Evolutionary conservation across 2,329 filamentous ascomycete species (phyloP).

Genomic region (Neofusicoccum laricinum): DNA sequence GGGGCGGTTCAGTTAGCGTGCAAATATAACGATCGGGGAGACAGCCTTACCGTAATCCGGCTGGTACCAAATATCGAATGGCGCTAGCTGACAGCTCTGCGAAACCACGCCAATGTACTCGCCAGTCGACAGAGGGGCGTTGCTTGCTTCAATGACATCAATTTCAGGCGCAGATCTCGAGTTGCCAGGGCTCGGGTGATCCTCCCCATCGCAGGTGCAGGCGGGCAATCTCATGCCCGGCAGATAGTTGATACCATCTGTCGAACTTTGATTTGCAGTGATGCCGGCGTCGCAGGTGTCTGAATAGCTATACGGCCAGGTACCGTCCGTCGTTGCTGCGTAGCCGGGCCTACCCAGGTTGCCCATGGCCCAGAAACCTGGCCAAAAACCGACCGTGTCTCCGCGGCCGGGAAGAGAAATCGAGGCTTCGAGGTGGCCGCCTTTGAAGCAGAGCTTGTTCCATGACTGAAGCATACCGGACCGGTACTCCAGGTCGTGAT

Average conservation of each 20-base stretch:
- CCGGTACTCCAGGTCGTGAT: slow-evolving; percentile 63
- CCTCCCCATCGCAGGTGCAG: slow-evolving; percentile 62
- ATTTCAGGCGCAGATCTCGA: slow-evolving; percentile 69
- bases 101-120: slow-evolving; percentile 61
- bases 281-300: slow-evolving; percentile 68
- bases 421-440: slow-evolving; percentile 66
- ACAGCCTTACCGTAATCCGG: slow-evolving; percentile 48
- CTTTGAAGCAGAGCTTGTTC: slow-evolving; percentile 73
- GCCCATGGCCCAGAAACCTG: slow-evolving; percentile 74
- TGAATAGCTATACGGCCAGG: slow-evolving; percentile 73
- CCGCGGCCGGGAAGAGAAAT: slow-evolving; percentile 67
- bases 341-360: slow-evolving; percentile 69
- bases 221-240: slow-evolving; percentile 69
- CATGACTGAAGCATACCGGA: slow-evolving; percentile 74
- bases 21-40: background rate
- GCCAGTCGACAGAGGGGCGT: slow-evolving; percentile 49
- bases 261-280: slow-evolving; percentile 67
- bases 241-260: slow-evolving; percentile 63
- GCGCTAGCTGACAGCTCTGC: slow-evolving; percentile 65
- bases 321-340: slow-evolving; percentile 66
- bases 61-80: slow-evolving; percentile 69
- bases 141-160: slow-evolving; percentile 68
- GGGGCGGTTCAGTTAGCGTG: slow-evolving; percentile 20
- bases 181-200: slow-evolving; percentile 64
- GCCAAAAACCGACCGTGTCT: slow-evolving; percentile 69